These are phyloP conservation scores for Abrus pulchellus DNA, from an alignment of 306 rosid genomes.

Conservation along the genomic window DNA sequence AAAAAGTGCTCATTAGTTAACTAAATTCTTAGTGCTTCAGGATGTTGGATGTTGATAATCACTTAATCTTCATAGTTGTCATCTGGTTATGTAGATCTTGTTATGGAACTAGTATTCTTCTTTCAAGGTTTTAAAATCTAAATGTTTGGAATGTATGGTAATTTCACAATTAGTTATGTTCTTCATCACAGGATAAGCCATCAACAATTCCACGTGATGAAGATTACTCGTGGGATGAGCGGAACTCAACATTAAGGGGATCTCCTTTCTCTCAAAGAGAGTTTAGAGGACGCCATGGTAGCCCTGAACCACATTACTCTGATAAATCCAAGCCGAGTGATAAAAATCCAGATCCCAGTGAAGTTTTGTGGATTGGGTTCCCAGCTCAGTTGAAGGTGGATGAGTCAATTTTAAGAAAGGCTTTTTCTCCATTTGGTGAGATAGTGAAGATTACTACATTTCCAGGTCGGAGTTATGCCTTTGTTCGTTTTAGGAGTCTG, in stretches of 20 bases:
- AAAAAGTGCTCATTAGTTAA: conserved; percentile 25
- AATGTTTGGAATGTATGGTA: conserved; percentile 27
- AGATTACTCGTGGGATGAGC: conserved; percentile 74
- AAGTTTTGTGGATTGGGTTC: conserved; percentile 96
- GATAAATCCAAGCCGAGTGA: conserved; percentile 75
- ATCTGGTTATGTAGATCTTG: conserved; percentile 28
- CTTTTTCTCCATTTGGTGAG: conserved; percentile 93
- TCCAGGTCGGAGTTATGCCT: conserved; percentile 96
- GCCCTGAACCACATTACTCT: conserved; percentile 70
- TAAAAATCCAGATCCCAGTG: conserved; percentile 89
- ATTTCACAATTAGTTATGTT: conserved; percentile 52
- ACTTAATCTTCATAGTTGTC: conserved; percentile 8
- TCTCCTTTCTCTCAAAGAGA: conserved; percentile 77
- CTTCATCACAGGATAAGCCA: conserved; percentile 83
- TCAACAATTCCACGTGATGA: conserved; percentile 63
- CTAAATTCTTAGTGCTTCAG: background rate
- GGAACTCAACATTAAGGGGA: conserved; percentile 62
- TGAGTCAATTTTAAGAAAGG: conserved; percentile 73
- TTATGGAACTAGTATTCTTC: conserved; percentile 23
- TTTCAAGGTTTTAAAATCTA: conserved; percentile 18
- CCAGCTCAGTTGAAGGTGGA: conserved; percentile 90
- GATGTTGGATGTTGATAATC: conserved; percentile 39
- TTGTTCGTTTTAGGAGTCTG: conserved; percentile 79
- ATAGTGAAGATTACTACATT: conserved; percentile 89
- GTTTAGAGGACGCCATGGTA: conserved; percentile 63